Evolutionary conservation across 306 rosid genomes (phyloP).

Genomic region (Hippophae tibetana): DNA sequence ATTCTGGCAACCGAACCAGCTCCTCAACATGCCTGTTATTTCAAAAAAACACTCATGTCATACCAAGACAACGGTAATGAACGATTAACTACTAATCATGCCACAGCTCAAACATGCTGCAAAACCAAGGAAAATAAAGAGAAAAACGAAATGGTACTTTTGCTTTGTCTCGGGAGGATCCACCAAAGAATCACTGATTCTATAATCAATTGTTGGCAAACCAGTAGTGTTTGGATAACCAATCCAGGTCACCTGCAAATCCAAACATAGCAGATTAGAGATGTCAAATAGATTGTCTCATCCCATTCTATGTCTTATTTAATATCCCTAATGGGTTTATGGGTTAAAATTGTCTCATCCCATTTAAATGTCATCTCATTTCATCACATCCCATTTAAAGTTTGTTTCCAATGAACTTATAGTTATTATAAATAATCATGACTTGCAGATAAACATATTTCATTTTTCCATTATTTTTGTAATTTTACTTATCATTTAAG

Average conservation of each 20-base stretch:
- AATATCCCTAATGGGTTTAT: too few relatives aligned
- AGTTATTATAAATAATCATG: too few relatives aligned
- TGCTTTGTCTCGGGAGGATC: conserved; percentile 82
- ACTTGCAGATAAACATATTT: too few relatives aligned
- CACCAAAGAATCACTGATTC: conserved; percentile 84
- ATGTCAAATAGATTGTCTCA: too few relatives aligned
- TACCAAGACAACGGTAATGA: conserved; percentile 5
- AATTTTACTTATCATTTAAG: too few relatives aligned
- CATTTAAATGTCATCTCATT: too few relatives aligned
- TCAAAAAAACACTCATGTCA: conserved; percentile 5
- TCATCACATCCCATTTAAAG: too few relatives aligned
- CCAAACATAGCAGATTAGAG: conserved; percentile 8
- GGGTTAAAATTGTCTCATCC: too few relatives aligned
- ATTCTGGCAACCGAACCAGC: conserved; percentile 73
- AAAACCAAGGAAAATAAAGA: conserved; percentile 18
- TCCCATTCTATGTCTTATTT: too few relatives aligned
- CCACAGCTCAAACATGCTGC: conserved; percentile 18
- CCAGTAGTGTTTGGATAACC: conserved; percentile 99
- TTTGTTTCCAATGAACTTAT: too few relatives aligned
- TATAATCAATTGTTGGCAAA: conserved; percentile 87
- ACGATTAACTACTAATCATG: conserved; percentile 6
- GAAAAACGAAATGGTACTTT: conserved; percentile 41
- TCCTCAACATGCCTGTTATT: conserved; percentile 83
- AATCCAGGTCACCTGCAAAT: conserved; percentile 87
- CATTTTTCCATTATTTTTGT: too few relatives aligned